Evolutionary conservation across 1,284 basidiomycete genomes (phyloP), one percentile per base, ranked within the genome.

Genomic region (Gomphus sp.): DNA sequence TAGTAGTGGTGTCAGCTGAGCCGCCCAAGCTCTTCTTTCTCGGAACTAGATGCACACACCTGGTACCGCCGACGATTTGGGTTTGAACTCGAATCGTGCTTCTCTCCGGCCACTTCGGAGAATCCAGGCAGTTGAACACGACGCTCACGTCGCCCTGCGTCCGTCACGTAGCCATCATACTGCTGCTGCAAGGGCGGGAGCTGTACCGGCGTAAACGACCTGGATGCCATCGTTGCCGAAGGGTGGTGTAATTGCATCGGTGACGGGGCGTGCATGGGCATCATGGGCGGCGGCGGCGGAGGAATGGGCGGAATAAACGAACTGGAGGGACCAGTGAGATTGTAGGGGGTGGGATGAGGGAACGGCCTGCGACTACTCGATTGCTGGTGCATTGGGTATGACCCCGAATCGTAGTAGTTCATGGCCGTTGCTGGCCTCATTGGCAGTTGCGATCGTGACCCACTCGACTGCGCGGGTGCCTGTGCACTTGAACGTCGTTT

Each of bases 91-190:
- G 36, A 22, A 41, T 51, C 25, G 2, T 31, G 22, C 5, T 16
- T 18, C 49, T 45, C 39, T 31, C 52, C 37, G 11, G 52, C 36
- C 18, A 59, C 50, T 36, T 59, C 58, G 43, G 58, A 59, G 18
- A 59, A 47, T n/a, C 52, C 58, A 18, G 58, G 58, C 22, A 59
- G 52, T 12, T 52, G 31, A 14, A 55, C 52, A n/a, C 45, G 52
- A 14, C 58, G 43, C 28, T 55, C 54, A n/a, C 57, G n/a, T 25
- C 44, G 18, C 16, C 50, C 58, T 18, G 8, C 49, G 33, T 59
- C 58, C 11, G 58, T 59, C n/a, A 44, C 34, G 36, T 55, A 59
- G 7, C 58, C 58, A 59, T 59, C 58, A n/a, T 22, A 25, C 33
- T 39, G 47, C 33, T 39, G 47, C 18, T 49, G 51, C 43, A 59